These are phyloP conservation scores for Termitomyces sp. DNA, from an alignment of 768 basidiomycete genomes.

Conservation along the genomic window DNA sequence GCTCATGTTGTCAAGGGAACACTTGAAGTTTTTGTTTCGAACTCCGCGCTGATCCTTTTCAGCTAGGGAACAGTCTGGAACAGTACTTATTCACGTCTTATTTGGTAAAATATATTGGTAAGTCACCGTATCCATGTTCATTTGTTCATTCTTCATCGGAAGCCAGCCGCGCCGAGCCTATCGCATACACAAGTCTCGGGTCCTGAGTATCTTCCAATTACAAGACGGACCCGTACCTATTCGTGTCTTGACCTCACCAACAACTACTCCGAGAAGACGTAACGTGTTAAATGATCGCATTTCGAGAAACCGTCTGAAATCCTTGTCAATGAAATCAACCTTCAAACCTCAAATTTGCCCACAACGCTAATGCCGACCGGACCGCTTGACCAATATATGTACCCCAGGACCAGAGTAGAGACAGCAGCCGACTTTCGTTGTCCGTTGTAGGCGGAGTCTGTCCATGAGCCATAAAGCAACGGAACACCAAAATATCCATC, in stretches of 20 bases:
- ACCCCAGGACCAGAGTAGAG: not conserved
- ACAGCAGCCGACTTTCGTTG: not conserved
- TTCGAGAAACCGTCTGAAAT: not conserved
- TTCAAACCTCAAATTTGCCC: not conserved
- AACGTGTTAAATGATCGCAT: not conserved
- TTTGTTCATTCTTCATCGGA: not conserved
- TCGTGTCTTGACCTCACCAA: not conserved
- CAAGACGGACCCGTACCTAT: not conserved
- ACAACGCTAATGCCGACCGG: not conserved
- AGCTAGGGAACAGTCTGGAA: not conserved
- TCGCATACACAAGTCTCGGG: not conserved
- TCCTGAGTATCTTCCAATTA: not conserved
- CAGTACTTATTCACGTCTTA: no score
- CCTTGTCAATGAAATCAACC: not conserved
- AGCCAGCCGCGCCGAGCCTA: not conserved
- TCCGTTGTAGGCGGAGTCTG: not conserved
- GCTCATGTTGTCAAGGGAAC: conserved; percentile 1
- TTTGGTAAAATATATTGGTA: not conserved
- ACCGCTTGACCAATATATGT: not conserved
- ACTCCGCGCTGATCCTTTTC: not conserved
- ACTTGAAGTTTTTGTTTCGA: not conserved
- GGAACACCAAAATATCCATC: not conserved
- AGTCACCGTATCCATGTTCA: not conserved
- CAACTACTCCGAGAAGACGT: not conserved
- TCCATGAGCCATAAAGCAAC: not conserved